Conservation (phyloP, 1,284 basidiomycete genomes). For the Leccinum colubrinum region DNA sequence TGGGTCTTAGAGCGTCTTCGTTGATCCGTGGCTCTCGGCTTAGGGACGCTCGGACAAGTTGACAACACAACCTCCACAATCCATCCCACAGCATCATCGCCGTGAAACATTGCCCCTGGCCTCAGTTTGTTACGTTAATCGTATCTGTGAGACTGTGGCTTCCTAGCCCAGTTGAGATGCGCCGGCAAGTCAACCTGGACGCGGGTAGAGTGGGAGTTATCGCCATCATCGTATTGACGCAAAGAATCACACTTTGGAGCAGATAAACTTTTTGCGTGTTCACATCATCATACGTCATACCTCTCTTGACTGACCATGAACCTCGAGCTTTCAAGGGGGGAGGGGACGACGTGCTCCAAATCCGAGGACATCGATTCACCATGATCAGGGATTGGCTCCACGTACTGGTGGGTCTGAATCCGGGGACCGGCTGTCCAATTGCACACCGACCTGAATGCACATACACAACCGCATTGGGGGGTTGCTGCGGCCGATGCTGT, state of each 20-base stretch:
- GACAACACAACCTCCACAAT: background rate
- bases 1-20: background rate
- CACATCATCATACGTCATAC: slow-evolving; percentile 5
- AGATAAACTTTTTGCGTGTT: slow-evolving; percentile 10
- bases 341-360: background rate
- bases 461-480: slow-evolving; percentile 7
- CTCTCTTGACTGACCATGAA: background rate
- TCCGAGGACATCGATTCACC: background rate
- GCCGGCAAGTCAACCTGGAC: slow-evolving; percentile 5
- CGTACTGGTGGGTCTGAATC: background rate
- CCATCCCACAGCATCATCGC: background rate
- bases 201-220: slow-evolving; percentile 3
- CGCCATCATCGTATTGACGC: background rate
- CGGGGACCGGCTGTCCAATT: slow-evolving; percentile 1
- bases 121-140: slow-evolving; percentile 16
- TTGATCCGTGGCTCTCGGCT: slow-evolving; percentile 1
- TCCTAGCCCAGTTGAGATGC: slow-evolving; percentile 7
- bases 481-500: slow-evolving; percentile 18
- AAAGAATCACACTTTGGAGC: slow-evolving; percentile 1
- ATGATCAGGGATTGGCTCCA: no score
- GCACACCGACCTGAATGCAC: background rate
- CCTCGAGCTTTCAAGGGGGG: background rate
- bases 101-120: background rate
- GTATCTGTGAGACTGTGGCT: background rate
- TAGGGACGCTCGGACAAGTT: background rate